Percentiles rank a stretch among this genome's conserved stretches.
phyloP scores from a whole-genome alignment of 768 basidiomycete genomes.

The Neoboletus brunneissimus region DNA sequence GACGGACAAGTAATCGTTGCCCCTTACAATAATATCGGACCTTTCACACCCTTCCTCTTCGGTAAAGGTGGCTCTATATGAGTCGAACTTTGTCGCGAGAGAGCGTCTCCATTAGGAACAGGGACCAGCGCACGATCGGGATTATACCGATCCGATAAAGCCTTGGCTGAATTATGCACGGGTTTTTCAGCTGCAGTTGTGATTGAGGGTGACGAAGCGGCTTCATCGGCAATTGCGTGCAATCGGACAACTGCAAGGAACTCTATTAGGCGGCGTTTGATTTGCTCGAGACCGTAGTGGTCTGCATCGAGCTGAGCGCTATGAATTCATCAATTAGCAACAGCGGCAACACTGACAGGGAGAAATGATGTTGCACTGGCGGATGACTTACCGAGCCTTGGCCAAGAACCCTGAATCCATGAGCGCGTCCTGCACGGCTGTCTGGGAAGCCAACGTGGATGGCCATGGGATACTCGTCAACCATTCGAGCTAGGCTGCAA shows the following conservation, averaged over 20 bases:
- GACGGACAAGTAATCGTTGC: not conserved
- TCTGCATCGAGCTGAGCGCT: conserved; percentile 77
- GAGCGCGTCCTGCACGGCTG: conserved; percentile 36
- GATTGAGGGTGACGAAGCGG: conserved; percentile 1
- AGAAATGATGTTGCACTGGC: not conserved
- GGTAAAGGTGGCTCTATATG: conserved; percentile 1
- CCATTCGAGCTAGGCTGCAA: conserved; percentile 67
- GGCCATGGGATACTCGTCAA: conserved; percentile 85
- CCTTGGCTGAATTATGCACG: conserved; percentile 20
- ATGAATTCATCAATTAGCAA: not conserved
- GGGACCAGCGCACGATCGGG: conserved; percentile 22
- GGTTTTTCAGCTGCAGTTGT: conserved; percentile 1
- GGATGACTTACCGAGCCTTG: conserved; percentile 50
- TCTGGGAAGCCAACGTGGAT: conserved; percentile 29
- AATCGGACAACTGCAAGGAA: conserved; percentile 85
- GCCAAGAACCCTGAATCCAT: conserved; percentile 58
- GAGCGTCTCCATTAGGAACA: conserved; percentile 11
- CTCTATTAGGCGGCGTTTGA: conserved; percentile 89
- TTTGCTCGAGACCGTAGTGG: conserved; percentile 89
- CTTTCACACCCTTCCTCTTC: conserved; percentile 51
- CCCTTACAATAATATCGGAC: conserved; percentile 66
- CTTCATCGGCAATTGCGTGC: conserved; percentile 32
- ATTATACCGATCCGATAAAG: conserved; percentile 19
- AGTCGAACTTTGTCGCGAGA: conserved; percentile 11
- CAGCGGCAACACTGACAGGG: too few relatives aligned